These are phyloP conservation scores for Caloboletus firmus DNA, from an alignment of 1,284 basidiomycete genomes.

Conservation along the genomic window DNA sequence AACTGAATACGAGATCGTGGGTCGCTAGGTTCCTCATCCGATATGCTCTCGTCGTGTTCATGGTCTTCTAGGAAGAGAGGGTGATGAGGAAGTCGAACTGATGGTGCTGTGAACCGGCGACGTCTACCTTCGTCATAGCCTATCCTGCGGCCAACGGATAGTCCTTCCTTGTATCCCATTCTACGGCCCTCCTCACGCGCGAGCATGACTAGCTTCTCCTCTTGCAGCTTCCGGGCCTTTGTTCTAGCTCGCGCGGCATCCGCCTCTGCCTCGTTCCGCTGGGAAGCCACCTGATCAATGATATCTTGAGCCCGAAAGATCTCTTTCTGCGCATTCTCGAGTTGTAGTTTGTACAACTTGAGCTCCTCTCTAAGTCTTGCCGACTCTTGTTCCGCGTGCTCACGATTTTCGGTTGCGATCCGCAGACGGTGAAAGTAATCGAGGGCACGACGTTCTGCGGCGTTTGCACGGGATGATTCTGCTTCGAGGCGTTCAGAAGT, in stretches of 20 bases:
- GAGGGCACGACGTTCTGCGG: slow-evolving; percentile 45
- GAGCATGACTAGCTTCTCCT: slow-evolving; percentile 40
- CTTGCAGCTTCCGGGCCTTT: slow-evolving; percentile 43
- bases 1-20: slow-evolving; percentile 12
- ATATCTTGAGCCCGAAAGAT: slow-evolving; percentile 49
- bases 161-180: slow-evolving; percentile 43
- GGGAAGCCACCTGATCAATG: slow-evolving; percentile 41
- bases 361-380: slow-evolving; percentile 44
- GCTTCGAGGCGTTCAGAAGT: slow-evolving; percentile 43
- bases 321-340: slow-evolving; percentile 49
- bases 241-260: slow-evolving; percentile 45
- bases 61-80: slow-evolving; percentile 14
- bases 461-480: slow-evolving; percentile 46
- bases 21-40: slow-evolving; percentile 27
- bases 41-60: slow-evolving; percentile 12
- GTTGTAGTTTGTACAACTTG: slow-evolving; percentile 45
- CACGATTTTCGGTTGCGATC: slow-evolving; percentile 41
- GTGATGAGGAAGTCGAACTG: slow-evolving; percentile 13
- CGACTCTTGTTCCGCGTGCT: slow-evolving; percentile 43
- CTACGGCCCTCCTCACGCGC: slow-evolving; percentile 47
- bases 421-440: slow-evolving; percentile 46
- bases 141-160: slow-evolving; percentile 37
- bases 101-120: slow-evolving; percentile 11
- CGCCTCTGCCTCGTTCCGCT: slow-evolving; percentile 45
- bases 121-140: slow-evolving; percentile 35